Percentiles rank a stretch among this genome's conserved stretches.
Evolutionary conservation across 108 stramenopile species (phyloP).

Genomic region (Skeletonema grethae): DNA sequence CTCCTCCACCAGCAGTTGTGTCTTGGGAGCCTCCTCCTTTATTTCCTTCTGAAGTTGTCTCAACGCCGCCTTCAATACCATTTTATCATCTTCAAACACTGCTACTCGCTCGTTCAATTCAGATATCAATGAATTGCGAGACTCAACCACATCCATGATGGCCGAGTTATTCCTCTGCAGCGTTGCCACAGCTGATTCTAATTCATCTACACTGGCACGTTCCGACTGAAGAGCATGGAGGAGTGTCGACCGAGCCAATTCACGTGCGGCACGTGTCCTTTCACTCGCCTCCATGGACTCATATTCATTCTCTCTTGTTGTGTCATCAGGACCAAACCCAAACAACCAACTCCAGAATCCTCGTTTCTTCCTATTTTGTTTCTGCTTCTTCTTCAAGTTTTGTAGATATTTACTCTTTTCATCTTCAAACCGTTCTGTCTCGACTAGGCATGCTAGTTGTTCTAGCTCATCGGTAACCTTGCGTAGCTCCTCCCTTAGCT

Average conservation of each 20-base stretch:
- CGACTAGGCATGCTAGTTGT: conserved; percentile 42
- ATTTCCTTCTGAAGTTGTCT: conserved; percentile 84
- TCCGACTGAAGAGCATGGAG: conserved; percentile 75
- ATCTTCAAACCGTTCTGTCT: conserved; percentile 53
- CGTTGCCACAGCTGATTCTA: conserved; percentile 57
- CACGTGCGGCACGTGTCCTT: conserved; percentile 45
- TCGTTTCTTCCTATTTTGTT: conserved; percentile 28
- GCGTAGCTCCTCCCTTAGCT: conserved; percentile 33
- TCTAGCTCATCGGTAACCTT: conserved; percentile 55
- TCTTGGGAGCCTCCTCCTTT: conserved; percentile 76
- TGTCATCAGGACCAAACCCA: conserved; percentile 25
- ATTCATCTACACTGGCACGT: conserved; percentile 74
- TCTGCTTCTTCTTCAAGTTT: conserved; percentile 31
- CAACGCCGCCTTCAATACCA: conserved; percentile 85
- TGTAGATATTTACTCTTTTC: conserved; percentile 49
- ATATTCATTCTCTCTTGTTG: conserved; percentile 1
- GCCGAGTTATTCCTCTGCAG: conserved; percentile 81
- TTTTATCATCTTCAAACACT: conserved; percentile 87
- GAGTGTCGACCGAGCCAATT: conserved; percentile 75
- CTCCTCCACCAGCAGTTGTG: conserved; percentile 66
- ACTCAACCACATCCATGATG: conserved; percentile 78
- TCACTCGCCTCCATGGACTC: conserved; percentile 51
- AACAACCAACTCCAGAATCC: conserved; percentile 59
- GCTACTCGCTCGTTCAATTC: conserved; percentile 84
- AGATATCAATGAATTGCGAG: conserved; percentile 69